A percentile compares a stretch with the other conserved stretches of the same genome.
Conservation (phyloP, 2,329 filamentous ascomycete species). For the Dactylellina cionopaga region DNA sequence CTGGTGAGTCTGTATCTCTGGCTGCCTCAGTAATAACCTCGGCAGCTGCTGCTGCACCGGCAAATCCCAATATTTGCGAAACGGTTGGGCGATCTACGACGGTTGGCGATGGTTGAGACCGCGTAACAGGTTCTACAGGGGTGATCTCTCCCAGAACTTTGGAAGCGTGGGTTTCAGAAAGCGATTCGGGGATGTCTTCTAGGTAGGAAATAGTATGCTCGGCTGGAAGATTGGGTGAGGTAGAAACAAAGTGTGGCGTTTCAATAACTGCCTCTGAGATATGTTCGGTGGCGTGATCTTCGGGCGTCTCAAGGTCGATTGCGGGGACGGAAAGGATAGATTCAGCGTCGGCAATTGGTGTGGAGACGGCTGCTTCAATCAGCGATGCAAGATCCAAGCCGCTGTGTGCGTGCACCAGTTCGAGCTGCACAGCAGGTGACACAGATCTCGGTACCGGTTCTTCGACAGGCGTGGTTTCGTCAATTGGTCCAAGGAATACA, state of each 20-base stretch:
- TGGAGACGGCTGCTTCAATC: conserved; percentile 42
- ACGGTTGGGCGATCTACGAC: conserved; percentile 11
- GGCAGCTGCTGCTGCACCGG: conserved; percentile 18
- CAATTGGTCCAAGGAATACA: background rate
- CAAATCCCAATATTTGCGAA: conserved; percentile 34
- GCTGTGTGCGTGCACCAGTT: conserved; percentile 7
- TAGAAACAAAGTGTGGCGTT: conserved; percentile 1
- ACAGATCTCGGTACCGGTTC: conserved; percentile 11
- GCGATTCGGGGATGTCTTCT: background rate
- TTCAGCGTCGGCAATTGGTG: conserved; percentile 39
- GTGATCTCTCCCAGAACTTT: background rate
- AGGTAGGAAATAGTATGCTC: background rate
- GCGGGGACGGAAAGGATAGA: conserved; percentile 33
- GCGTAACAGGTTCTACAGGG: background rate
- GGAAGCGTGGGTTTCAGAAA: background rate
- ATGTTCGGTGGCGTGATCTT: background rate
- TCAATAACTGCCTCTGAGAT: background rate
- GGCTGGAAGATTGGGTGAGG: background rate
- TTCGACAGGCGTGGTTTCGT: background rate
- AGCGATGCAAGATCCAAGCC: conserved; percentile 30
- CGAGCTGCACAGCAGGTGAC: conserved; percentile 14
- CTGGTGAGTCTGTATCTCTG: background rate
- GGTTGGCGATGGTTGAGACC: background rate
- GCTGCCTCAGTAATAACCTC: background rate
- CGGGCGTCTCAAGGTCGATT: conserved; percentile 5